Evolutionary conservation across 495 filamentous ascomycete genomes (phyloP).

Genomic region (Cladorrhinum samala): DNA sequence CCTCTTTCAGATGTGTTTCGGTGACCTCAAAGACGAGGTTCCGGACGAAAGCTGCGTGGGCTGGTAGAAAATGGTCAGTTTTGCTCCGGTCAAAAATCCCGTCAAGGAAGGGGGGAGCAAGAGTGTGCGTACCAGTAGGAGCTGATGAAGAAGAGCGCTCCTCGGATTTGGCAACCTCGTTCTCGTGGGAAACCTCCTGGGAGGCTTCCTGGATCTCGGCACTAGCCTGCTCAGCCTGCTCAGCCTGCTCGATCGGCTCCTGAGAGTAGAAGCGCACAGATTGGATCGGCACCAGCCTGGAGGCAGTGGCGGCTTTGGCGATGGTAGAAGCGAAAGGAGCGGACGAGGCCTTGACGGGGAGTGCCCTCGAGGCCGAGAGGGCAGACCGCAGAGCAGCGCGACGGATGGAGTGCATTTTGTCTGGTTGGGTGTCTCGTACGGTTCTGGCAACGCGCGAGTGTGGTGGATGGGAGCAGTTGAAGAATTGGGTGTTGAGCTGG

Average conservation of each 20-base stretch:
- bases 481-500: background rate
- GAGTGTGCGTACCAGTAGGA: too few relatives aligned
- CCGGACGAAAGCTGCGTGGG: constrained; percentile 60
- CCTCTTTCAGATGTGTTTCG: constrained; percentile 59
- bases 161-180: background rate
- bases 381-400: constrained; percentile 53
- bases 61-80: background rate
- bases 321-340: constrained; percentile 25
- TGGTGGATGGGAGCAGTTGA: background rate
- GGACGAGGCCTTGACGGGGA: constrained; percentile 37
- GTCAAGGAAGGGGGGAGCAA: too few relatives aligned
- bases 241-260: constrained; percentile 5
- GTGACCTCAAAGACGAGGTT: constrained; percentile 85
- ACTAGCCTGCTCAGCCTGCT: background rate
- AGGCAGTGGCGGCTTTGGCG: constrained; percentile 15
- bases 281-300: constrained; percentile 16
- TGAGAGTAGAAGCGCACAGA: constrained; percentile 33
- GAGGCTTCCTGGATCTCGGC: constrained; percentile 14
- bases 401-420: constrained; percentile 34
- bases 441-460: background rate
- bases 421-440: background rate
- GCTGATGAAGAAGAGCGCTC: background rate
- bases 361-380: constrained; percentile 41
- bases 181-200: constrained; percentile 5
- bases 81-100: background rate